Percentiles rank a stretch among this genome's conserved stretches.
phyloP scores from a whole-genome alignment of 2,329 filamentous ascomycete genomes.

The Rhynchosporium agropyri region DNA sequence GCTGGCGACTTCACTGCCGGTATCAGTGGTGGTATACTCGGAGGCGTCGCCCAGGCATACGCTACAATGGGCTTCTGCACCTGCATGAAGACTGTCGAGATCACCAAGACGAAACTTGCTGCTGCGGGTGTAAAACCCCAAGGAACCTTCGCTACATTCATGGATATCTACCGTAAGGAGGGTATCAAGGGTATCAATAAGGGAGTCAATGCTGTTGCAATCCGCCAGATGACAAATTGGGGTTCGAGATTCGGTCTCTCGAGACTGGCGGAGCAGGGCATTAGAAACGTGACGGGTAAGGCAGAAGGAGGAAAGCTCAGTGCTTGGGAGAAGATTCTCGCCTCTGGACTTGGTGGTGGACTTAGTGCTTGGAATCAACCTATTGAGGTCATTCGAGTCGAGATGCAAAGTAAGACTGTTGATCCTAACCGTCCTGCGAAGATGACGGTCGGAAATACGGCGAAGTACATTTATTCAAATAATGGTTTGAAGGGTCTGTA shows the following conservation, averaged over 20 bases:
- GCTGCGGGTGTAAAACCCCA: slow-evolving; percentile 79
- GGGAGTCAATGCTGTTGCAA: slow-evolving; percentile 97
- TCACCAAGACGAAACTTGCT: slow-evolving; percentile 96
- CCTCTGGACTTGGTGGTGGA: slow-evolving; percentile 86
- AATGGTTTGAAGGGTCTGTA: slow-evolving; percentile 93
- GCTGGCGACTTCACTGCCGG: slow-evolving; percentile 86
- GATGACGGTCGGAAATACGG: slow-evolving; percentile 89
- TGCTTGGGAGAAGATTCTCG: slow-evolving; percentile 84
- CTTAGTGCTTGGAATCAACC: slow-evolving; percentile 98
- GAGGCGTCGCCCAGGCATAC: slow-evolving; percentile 96
- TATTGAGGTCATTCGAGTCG: slow-evolving; percentile 98
- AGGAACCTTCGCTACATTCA: slow-evolving; percentile 94
- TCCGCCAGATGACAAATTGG: slow-evolving; percentile 99
- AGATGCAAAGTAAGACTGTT: slow-evolving; percentile 99
- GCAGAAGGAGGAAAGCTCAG: slow-evolving; percentile 75
- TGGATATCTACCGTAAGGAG: slow-evolving; percentile 93
- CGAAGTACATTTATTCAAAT: slow-evolving; percentile 83
- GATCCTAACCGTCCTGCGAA: slow-evolving; percentile 99
- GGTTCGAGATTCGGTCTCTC: slow-evolving; percentile 93
- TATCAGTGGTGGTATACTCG: slow-evolving; percentile 87
- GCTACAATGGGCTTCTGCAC: slow-evolving; percentile 99
- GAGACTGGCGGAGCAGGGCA: slow-evolving; percentile 86
- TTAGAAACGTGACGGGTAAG: slow-evolving; percentile 79
- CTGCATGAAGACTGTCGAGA: slow-evolving; percentile 99
- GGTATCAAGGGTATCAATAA: slow-evolving; percentile 96